These are phyloP conservation scores for Phanerochaete carnosa DNA, from an alignment of 768 basidiomycete species.

Conservation along the genomic window DNA sequence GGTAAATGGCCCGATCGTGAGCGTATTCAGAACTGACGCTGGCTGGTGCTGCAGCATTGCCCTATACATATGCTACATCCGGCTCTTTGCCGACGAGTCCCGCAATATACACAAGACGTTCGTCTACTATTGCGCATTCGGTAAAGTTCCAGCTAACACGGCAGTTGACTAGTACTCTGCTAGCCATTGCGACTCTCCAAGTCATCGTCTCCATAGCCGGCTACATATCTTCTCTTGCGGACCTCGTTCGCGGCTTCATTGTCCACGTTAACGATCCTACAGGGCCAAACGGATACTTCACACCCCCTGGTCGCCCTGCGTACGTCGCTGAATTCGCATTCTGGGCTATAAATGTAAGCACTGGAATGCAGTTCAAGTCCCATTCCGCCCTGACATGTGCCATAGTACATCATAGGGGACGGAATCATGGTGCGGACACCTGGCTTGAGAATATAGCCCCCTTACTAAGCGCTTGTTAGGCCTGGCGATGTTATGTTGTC, in stretches of 20 bases:
- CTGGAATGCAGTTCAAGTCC: neutral
- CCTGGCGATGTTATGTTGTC: slow-evolving; percentile 4
- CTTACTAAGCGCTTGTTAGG: neutral
- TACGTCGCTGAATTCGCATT: neutral
- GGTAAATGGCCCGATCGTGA: neutral
- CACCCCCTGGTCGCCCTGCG: neutral
- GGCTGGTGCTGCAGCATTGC: neutral
- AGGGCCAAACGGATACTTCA: neutral
- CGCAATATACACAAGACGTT: neutral
- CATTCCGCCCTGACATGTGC: neutral
- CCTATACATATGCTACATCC: neutral
- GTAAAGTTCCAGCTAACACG: neutral
- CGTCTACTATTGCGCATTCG: neutral
- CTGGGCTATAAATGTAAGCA: neutral
- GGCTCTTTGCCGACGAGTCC: neutral
- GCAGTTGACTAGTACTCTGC: neutral
- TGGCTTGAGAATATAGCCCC: too few relatives aligned
- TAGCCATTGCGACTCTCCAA: neutral
- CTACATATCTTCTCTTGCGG: neutral
- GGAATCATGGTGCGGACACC: neutral
- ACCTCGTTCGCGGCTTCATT: neutral
- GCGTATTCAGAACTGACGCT: neutral
- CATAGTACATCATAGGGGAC: slow-evolving; percentile 1
- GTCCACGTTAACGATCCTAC: neutral
- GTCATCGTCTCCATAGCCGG: neutral